Evolutionary conservation across 192 early-diverging fungal genomes (phyloP).

Genomic region (Mortierella alpina): DNA sequence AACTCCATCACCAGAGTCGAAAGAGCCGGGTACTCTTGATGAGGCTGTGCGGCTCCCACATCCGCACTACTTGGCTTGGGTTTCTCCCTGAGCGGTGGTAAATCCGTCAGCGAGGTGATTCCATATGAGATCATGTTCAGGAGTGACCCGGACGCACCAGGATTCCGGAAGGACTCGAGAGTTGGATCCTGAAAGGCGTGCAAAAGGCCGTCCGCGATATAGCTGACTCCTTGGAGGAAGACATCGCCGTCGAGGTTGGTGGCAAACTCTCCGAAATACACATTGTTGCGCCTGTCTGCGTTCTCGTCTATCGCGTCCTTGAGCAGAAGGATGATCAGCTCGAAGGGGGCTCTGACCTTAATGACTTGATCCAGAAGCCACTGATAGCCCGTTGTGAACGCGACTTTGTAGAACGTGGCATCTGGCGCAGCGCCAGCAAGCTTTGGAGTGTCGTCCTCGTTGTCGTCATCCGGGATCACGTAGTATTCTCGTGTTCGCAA

Average conservation of each 20-base stretch:
- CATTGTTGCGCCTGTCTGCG: constrained; percentile 31
- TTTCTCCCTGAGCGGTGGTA: constrained; percentile 30
- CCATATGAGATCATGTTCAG: constrained; percentile 53
- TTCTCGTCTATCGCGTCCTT: constrained; percentile 49
- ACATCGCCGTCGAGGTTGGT: constrained; percentile 29
- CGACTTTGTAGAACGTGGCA: constrained; percentile 28
- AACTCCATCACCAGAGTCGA: constrained; percentile 48
- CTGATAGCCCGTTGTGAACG: constrained; percentile 38
- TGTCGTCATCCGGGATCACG: constrained; percentile 25
- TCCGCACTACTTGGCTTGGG: constrained; percentile 5
- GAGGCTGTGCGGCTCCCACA: not conserved
- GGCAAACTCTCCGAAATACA: constrained; percentile 48
- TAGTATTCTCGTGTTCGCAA: constrained; percentile 42
- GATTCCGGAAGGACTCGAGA: constrained; percentile 49
- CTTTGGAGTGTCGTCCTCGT: not conserved
- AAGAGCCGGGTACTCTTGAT: constrained; percentile 40
- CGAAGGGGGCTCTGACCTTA: constrained; percentile 46
- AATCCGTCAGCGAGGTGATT: constrained; percentile 37
- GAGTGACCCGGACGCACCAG: constrained; percentile 44
- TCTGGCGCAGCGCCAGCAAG: not conserved
- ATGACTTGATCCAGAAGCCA: constrained; percentile 51
- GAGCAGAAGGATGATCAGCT: constrained; percentile 42
- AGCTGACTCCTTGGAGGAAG: constrained; percentile 42
- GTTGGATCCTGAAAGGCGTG: constrained; percentile 50
- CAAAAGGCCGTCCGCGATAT: constrained; percentile 46